Base-by-base conservation (phyloP, 2,329 filamentous ascomycete species). In the Aspergillus fumigatus region DNA sequence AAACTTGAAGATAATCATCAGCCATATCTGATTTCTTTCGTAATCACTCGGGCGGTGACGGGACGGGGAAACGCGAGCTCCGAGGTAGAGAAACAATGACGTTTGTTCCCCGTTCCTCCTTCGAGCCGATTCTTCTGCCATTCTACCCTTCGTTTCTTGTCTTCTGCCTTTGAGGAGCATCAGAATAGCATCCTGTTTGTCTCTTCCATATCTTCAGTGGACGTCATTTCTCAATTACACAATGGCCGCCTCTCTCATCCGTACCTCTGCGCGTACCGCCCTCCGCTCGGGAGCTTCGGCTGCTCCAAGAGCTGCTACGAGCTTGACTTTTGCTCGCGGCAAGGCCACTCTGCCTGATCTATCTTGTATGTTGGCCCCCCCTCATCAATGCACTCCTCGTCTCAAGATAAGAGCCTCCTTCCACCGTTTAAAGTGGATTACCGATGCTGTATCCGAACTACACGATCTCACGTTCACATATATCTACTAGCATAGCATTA, bases 331-430 rank as follows among this genome's bases (percentile, higher is more conserved):
- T 70, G 83, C 88, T 66, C 87, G 92, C 69, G 86, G 85, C 78
- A 97, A 97, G 82, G 93, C 90, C 52, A 96, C 92, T 45, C 88
- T 99, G 45, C 94, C 94, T 62, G 92, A 97, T 70, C 87, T 97
- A 11, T 73, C 85, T 67, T 92, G 88, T 90, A 82, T 61, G 84
- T 73, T 35, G n/a, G 47, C 32, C 26, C 21, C 11, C 50, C 11
- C 21, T 52, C 21, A 35, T 32, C 32, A 38, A 17, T 7, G 32
- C 5, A 35, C 19, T 38, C 41, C n/a, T 26, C 47, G 38, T 38
- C 14, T 38, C 32, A 38, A 17, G 6, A 3, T 38, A 17, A 14
- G 32, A 17, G 14, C 14, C 5, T 10, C 21, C 43, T 38, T 26
- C 14, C 29, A 38, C 25, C 21, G 29, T 23, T 21, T 26, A 21